Percentiles rank a stretch among this genome's conserved stretches.
Conservation (phyloP, 495 filamentous ascomycete genomes). For the Terfezia claveryi region DNA sequence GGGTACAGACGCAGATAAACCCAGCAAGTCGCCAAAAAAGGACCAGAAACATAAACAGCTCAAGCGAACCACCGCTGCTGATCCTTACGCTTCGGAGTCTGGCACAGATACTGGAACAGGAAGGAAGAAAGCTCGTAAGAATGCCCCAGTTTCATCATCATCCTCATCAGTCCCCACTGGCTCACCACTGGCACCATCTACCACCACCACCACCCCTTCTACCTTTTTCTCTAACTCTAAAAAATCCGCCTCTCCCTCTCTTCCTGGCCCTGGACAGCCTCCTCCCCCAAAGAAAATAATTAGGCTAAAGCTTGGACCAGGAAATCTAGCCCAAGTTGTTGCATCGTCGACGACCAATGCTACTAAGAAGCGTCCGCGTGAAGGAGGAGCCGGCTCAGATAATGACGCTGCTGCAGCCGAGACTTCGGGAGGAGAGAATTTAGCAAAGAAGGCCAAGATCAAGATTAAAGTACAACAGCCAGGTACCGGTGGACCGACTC, state of each 20-base stretch:
- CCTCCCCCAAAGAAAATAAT: slow-evolving; percentile 18
- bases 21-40: slow-evolving; percentile 19
- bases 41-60: slow-evolving; percentile 44
- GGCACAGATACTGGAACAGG: slow-evolving; percentile 74
- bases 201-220: slow-evolving; percentile 24
- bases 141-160: slow-evolving; percentile 27
- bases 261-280: background rate
- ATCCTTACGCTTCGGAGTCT: slow-evolving; percentile 36
- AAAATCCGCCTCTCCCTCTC: slow-evolving; percentile 10
- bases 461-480: slow-evolving; percentile 24
- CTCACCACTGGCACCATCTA: slow-evolving; percentile 24
- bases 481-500: background rate
- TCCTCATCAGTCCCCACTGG: slow-evolving; percentile 29
- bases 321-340: slow-evolving; percentile 21
- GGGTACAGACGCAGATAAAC: slow-evolving; percentile 2
- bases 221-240: slow-evolving; percentile 10
- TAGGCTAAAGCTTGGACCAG: slow-evolving; percentile 20
- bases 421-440: slow-evolving; percentile 41
- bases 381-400: slow-evolving; percentile 54
- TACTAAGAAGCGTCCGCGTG: slow-evolving; percentile 22
- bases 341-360: slow-evolving; percentile 21
- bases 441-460: slow-evolving; percentile 41
- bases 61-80: slow-evolving; percentile 65
- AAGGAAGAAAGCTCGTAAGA: slow-evolving; percentile 32
- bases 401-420: slow-evolving; percentile 51